Evolutionary conservation across 345 rosid species (phyloP).

Genomic region (Reutealis trisperma): DNA sequence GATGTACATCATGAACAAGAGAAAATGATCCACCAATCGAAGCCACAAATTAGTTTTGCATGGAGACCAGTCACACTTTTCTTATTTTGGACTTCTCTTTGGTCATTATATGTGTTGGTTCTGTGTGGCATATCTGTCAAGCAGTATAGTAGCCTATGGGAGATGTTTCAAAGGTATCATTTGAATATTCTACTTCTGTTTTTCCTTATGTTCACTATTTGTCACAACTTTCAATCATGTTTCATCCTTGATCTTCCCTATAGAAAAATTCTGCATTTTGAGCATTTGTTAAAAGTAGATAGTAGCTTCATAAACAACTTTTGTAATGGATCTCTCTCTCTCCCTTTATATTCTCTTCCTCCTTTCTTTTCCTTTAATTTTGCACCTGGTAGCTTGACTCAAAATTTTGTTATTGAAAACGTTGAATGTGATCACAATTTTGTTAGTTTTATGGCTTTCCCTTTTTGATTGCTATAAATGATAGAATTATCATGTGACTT

Average conservation of each 20-base stretch:
- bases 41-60: slow-evolving; percentile 40
- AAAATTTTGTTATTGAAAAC: neutral
- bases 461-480: neutral
- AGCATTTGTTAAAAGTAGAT: neutral
- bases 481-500: neutral
- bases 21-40: slow-evolving; percentile 26
- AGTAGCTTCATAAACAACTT: neutral
- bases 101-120: slow-evolving; percentile 68
- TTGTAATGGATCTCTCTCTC: neutral
- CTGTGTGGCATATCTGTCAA: slow-evolving; percentile 63
- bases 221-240: neutral
- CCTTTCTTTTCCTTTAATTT: neutral
- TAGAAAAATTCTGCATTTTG: neutral
- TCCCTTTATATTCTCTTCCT: neutral
- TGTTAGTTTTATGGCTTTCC: slow-evolving; percentile 4
- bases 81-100: slow-evolving; percentile 65
- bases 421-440: neutral
- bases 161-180: slow-evolving; percentile 83
- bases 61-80: slow-evolving; percentile 62
- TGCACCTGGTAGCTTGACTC: neutral
- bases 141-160: slow-evolving; percentile 65
- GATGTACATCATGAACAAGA: slow-evolving; percentile 25
- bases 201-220: slow-evolving; percentile 5
- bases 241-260: neutral
- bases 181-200: slow-evolving; percentile 9